Conservation (phyloP, 2,329 filamentous ascomycete genomes). For the Zymoseptoria ardabiliae region DNA sequence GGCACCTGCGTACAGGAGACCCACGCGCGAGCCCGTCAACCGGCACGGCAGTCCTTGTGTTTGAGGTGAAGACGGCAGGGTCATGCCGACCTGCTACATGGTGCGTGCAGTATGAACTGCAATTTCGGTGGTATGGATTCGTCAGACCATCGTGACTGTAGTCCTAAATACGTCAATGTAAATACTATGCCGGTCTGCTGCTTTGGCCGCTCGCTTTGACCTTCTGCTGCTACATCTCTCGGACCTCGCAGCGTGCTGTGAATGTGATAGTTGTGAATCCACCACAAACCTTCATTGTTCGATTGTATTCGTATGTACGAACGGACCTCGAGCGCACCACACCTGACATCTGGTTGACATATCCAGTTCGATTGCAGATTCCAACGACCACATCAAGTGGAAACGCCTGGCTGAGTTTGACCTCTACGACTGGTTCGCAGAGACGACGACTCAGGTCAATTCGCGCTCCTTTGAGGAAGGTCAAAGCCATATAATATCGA, state of each 20-base stretch:
- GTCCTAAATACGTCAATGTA: slow-evolving; percentile 13
- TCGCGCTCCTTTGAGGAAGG: no score
- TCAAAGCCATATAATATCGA: no score
- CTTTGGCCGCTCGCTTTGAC: slow-evolving; percentile 10
- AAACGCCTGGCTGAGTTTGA: neutral
- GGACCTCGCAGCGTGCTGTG: slow-evolving; percentile 6
- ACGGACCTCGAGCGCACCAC: neutral
- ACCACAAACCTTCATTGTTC: neutral
- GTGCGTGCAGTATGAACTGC: slow-evolving; percentile 19
- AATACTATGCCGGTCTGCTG: slow-evolving; percentile 14
- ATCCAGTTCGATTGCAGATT: neutral
- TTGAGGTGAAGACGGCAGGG: slow-evolving; percentile 10
- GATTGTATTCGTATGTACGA: neutral
- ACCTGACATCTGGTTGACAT: no score
- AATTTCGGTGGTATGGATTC: slow-evolving; percentile 14
- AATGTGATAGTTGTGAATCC: neutral
- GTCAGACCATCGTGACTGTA: slow-evolving; percentile 4
- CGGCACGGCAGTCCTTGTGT: slow-evolving; percentile 8
- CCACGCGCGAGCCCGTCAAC: neutral
- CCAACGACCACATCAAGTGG: neutral
- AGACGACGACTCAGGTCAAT: neutral
- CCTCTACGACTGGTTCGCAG: neutral
- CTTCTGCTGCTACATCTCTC: slow-evolving; percentile 10
- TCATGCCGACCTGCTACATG: slow-evolving; percentile 14
- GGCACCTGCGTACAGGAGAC: slow-evolving; percentile 5